phyloP scores from a whole-genome alignment of 2,329 filamentous ascomycete genomes.

The Penicillium sp. region DNA sequence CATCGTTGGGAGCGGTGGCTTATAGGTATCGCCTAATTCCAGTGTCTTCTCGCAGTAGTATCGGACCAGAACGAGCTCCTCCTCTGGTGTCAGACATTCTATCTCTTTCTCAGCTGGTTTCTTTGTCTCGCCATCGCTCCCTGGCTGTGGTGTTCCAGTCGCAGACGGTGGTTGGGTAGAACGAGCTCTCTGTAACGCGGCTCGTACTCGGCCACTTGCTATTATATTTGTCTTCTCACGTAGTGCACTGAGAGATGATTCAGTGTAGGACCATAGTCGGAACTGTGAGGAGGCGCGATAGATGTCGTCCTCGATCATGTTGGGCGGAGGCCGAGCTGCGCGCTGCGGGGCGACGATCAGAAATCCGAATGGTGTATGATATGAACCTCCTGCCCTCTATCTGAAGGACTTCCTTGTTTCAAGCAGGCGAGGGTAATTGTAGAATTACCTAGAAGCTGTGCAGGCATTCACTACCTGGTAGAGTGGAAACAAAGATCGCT shows the following conservation, averaged over 20 bases:
- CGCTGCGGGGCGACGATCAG: neutral
- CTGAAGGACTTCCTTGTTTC: neutral
- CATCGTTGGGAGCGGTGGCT: conserved; percentile 56
- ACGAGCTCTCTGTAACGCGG: conserved; percentile 55
- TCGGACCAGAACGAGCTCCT: conserved; percentile 78
- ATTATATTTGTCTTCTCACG: conserved; percentile 77
- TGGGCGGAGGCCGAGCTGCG: conserved; percentile 12
- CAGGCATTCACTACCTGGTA: neutral
- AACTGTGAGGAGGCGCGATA: conserved; percentile 91
- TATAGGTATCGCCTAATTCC: conserved; percentile 60
- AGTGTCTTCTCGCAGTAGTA: conserved; percentile 70
- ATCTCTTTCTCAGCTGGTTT: conserved; percentile 49
- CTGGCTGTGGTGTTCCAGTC: conserved; percentile 30
- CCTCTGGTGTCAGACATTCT: conserved; percentile 79
- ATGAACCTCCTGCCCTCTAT: neutral
- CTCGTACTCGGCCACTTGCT: conserved; percentile 68
- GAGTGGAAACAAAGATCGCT: neutral
- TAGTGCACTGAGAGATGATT: conserved; percentile 67
- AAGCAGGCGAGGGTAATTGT: neutral
- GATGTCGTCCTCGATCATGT: conserved; percentile 84
- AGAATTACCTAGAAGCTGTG: neutral
- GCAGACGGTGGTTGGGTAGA: conserved; percentile 36
- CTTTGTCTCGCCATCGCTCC: conserved; percentile 35
- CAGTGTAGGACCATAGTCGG: conserved; percentile 88
- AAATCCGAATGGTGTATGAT: neutral